Evolutionary conservation across 1,139 yeast species (phyloP).

Genomic region (Protomyces pachydermus): DNA sequence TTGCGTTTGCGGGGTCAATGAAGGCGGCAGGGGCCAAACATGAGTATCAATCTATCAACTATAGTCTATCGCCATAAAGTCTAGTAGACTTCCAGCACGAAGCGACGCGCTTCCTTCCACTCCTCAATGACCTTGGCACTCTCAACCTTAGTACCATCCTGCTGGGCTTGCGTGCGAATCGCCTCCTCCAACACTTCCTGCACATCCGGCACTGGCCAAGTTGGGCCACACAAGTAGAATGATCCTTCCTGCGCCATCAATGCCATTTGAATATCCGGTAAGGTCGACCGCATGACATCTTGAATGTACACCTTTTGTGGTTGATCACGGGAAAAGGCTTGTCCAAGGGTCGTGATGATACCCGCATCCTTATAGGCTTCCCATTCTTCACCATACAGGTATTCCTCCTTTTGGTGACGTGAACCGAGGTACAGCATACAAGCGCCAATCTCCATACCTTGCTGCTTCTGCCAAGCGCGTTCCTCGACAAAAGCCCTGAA

Average conservation of each 20-base stretch:
- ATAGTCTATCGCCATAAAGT: not conserved
- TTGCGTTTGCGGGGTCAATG: too few species aligned
- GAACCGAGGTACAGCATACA: conserved; percentile 87
- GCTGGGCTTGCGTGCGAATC: conserved; percentile 62
- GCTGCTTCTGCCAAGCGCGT: conserved; percentile 86
- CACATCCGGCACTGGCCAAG: conserved; percentile 99
- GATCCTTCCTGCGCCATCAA: conserved; percentile 75
- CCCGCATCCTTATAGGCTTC: conserved; percentile 94
- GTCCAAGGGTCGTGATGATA: conserved; percentile 88
- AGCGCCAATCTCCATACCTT: conserved; percentile 85
- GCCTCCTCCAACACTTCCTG: conserved; percentile 86
- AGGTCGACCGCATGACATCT: conserved; percentile 78
- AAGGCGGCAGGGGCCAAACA: too few species aligned
- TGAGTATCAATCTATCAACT: not conserved
- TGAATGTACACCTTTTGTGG: conserved; percentile 91
- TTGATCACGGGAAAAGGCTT: conserved; percentile 98
- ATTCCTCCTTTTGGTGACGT: conserved; percentile 93
- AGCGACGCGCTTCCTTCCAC: conserved; percentile 87
- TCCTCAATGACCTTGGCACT: conserved; percentile 79
- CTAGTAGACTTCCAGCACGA: conserved; percentile 86
- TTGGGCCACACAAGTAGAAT: conserved; percentile 96
- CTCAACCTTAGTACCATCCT: conserved; percentile 63
- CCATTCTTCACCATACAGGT: conserved; percentile 94
- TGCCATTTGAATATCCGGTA: conserved; percentile 70
- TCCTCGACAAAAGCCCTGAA: conserved; percentile 97